Percentiles rank a stretch among this genome's conserved stretches.
Conservation (phyloP, 78 protist genomes). For the Emiliania huxleyi region DNA sequence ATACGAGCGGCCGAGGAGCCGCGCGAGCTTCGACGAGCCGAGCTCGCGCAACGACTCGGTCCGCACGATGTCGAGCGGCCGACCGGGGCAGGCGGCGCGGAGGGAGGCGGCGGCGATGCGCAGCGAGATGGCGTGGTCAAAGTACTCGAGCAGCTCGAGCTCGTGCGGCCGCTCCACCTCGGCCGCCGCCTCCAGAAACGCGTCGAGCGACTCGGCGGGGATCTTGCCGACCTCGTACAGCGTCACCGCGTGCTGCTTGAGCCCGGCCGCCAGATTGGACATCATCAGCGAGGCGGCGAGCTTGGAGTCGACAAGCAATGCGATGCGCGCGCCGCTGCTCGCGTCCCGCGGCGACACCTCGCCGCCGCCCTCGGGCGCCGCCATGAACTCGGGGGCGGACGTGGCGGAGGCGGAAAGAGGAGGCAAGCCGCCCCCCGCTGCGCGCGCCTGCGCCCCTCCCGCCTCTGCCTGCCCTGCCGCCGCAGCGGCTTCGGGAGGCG, state of each 20-base stretch:
- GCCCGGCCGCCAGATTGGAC: slow-evolving; percentile 80
- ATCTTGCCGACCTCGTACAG: slow-evolving; percentile 93
- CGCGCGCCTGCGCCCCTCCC: not conserved
- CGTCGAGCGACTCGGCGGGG: slow-evolving; percentile 75
- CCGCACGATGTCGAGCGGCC: slow-evolving; percentile 34
- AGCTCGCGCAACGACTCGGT: slow-evolving; percentile 23
- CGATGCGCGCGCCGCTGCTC: slow-evolving; percentile 48
- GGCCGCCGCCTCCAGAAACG: slow-evolving; percentile 51
- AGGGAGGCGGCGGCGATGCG: slow-evolving; percentile 71
- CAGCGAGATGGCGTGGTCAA: slow-evolving; percentile 75
- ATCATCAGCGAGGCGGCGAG: slow-evolving; percentile 93
- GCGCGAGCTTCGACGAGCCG: slow-evolving; percentile 25
- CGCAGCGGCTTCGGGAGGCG: not conserved
- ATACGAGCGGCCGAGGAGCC: slow-evolving; percentile 66
- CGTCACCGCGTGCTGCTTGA: slow-evolving; percentile 93
- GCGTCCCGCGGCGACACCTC: not conserved
- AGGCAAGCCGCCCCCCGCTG: too few relatives aligned
- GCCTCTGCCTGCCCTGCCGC: not conserved
- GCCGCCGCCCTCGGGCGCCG: not conserved
- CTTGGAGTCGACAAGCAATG: slow-evolving; percentile 77
- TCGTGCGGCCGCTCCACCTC: slow-evolving; percentile 72
- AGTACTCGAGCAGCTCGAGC: slow-evolving; percentile 77
- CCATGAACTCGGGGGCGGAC: too few relatives aligned
- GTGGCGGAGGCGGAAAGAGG: not conserved
- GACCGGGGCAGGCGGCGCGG: not conserved